Evolutionary conservation across 2,329 filamentous ascomycete species (phyloP).

Genomic region (Talaromyces sp.): DNA sequence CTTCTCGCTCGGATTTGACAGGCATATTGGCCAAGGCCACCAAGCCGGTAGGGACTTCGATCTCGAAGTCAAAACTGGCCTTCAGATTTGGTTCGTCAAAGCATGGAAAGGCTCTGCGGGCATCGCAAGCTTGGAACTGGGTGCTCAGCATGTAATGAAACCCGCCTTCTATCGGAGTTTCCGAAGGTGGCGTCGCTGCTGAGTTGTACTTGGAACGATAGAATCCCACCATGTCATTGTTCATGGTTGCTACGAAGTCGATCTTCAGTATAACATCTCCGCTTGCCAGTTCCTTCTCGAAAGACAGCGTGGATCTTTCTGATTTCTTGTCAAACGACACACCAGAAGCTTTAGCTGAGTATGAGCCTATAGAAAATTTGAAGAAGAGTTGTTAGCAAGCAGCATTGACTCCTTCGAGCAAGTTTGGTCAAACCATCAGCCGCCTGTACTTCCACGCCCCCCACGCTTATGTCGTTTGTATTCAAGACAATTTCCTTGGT

Average conservation of each 20-base stretch:
- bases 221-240: slow-evolving; percentile 88
- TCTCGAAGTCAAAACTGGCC: slow-evolving; percentile 87
- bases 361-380: slow-evolving; percentile 16
- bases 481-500: slow-evolving; percentile 79
- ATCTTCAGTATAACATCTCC: slow-evolving; percentile 65
- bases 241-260: slow-evolving; percentile 74
- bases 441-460: slow-evolving; percentile 44
- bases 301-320: slow-evolving; percentile 75
- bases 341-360: slow-evolving; percentile 49
- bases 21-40: slow-evolving; percentile 95
- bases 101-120: slow-evolving; percentile 89
- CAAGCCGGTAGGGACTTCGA: slow-evolving; percentile 84
- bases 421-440: slow-evolving; percentile 25
- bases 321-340: slow-evolving; percentile 77
- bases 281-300: slow-evolving; percentile 64
- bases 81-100: slow-evolving; percentile 98
- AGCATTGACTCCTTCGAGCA: not conserved
- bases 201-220: slow-evolving; percentile 94
- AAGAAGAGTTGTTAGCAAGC: not conserved
- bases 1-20: slow-evolving; percentile 64
- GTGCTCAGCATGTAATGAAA: slow-evolving; percentile 78
- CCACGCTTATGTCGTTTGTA: slow-evolving; percentile 73
- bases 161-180: slow-evolving; percentile 67
- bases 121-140: slow-evolving; percentile 95
- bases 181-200: slow-evolving; percentile 61